Conservation (phyloP, 164 flowering plant species). For the Magnolia changhungtana region DNA sequence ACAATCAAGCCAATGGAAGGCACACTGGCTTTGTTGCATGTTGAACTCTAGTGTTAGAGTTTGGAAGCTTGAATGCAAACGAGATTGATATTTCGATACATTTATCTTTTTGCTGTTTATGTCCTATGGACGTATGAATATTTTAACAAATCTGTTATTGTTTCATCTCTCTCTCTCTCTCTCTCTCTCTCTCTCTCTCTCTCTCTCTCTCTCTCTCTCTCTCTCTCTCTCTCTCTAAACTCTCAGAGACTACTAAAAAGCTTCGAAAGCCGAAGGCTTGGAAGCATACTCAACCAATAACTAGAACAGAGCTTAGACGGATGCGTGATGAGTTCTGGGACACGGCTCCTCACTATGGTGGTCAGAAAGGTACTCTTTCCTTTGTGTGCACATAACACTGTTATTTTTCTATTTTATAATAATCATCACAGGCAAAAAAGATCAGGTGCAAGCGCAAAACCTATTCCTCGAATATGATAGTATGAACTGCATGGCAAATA, state of each 20-base stretch:
- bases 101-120: not conserved
- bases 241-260: conserved; percentile 53
- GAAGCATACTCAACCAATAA: conserved; percentile 78
- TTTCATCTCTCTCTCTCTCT: not conserved
- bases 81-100: not conserved
- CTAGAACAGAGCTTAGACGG: conserved; percentile 67
- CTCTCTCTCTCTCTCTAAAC: not conserved
- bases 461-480: no score
- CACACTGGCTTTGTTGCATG: no score
- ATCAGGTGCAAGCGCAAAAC: no score
- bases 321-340: conserved; percentile 97
- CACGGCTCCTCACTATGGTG: conserved; percentile 92
- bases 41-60: not conserved
- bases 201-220: conserved; percentile 8
- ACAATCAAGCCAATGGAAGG: no score
- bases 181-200: not conserved
- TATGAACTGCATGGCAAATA: no score
- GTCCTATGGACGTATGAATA: not conserved
- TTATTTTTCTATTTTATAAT: no score
- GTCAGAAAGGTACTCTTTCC: conserved; percentile 53
- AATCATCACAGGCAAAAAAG: no score
- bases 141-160: not conserved
- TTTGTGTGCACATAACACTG: not conserved
- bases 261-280: conserved; percentile 86
- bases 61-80: not conserved